phyloP scores from a whole-genome alignment of 23 red algal genomes.

The Pyropia yezoensis region DNA sequence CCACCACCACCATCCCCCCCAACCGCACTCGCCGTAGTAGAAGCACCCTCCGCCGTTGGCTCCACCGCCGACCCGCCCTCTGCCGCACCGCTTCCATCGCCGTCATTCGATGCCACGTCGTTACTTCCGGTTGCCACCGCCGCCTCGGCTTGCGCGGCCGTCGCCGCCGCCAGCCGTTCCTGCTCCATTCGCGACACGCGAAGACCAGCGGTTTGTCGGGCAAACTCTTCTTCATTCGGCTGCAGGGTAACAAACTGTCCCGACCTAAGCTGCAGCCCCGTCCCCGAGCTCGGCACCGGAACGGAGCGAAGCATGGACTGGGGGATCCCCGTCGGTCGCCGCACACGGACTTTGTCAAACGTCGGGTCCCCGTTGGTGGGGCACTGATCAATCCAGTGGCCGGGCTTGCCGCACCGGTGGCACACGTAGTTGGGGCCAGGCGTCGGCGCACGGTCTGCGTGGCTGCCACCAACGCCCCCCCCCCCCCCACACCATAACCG shows the following conservation, averaged over 20 bases:
- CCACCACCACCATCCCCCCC: no score
- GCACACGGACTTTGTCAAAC: conserved; percentile 81
- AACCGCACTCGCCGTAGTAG: no score
- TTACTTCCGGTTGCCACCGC: no score
- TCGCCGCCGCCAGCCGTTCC: no score
- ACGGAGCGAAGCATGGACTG: conserved; percentile 86
- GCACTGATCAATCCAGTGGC: conserved; percentile 99
- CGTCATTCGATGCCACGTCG: no score
- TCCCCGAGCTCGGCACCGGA: conserved; percentile 73
- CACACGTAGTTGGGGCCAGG: conserved; percentile 90
- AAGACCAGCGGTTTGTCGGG: conserved; percentile 64
- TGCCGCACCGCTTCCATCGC: no score
- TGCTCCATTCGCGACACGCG: conserved; percentile 17
- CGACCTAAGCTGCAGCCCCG: conserved; percentile 55
- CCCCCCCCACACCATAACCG: conserved; percentile 3
- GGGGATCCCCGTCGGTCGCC: conserved; percentile 94
- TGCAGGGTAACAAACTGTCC: conserved; percentile 85
- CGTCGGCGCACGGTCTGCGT: conserved; percentile 48
- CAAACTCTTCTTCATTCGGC: conserved; percentile 93
- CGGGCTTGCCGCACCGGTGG: conserved; percentile 84
- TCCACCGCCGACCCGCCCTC: no score
- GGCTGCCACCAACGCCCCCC: conserved; percentile 5
- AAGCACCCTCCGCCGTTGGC: no score
- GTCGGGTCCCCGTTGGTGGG: conserved; percentile 82
- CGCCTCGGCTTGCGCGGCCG: no score